Evolutionary conservation across 352 stramenopile genomes (phyloP).

Genomic region (Pilasporangium apinafurcum): DNA sequence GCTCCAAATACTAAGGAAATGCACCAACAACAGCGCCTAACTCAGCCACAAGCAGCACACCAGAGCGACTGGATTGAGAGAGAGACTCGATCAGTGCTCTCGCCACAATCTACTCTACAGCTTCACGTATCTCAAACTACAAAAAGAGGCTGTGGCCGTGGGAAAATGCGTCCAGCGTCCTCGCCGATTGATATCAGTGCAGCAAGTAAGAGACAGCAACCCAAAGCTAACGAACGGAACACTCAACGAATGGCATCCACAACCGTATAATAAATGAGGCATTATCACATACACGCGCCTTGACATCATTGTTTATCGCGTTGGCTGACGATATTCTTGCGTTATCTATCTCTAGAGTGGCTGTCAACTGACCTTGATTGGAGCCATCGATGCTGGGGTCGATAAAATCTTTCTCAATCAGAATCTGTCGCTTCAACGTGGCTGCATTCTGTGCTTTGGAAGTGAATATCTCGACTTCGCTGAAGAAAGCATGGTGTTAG

Average conservation of each 20-base stretch:
- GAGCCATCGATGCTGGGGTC: slow-evolving; percentile 6
- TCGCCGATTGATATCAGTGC: background rate
- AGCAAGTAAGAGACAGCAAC: background rate
- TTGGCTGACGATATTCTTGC: too few relatives aligned
- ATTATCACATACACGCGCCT: too few relatives aligned
- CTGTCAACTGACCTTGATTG: slow-evolving; percentile 10
- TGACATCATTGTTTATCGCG: too few relatives aligned
- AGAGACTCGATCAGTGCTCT: slow-evolving; percentile 23
- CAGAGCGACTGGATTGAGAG: slow-evolving; percentile 21
- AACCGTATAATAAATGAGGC: slow-evolving; percentile 35
- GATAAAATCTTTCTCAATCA: slow-evolving; percentile 8
- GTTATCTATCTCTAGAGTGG: slow-evolving; percentile 9
- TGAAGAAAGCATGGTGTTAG: slow-evolving; percentile 15
- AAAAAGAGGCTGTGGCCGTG: background rate
- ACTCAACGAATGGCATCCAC: slow-evolving; percentile 8
- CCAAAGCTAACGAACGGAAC: slow-evolving; percentile 11
- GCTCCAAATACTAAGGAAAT: too few relatives aligned
- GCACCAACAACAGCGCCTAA: too few relatives aligned
- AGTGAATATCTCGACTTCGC: slow-evolving; percentile 16
- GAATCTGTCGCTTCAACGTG: slow-evolving; percentile 15
- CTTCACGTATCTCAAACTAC: background rate
- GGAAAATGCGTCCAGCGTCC: background rate
- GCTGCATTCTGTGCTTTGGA: slow-evolving; percentile 12
- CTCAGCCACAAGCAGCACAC: background rate
- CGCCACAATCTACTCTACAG: too few relatives aligned